phyloP scores from a whole-genome alignment of 768 basidiomycete genomes.

The Psilocybe cubensis region DNA sequence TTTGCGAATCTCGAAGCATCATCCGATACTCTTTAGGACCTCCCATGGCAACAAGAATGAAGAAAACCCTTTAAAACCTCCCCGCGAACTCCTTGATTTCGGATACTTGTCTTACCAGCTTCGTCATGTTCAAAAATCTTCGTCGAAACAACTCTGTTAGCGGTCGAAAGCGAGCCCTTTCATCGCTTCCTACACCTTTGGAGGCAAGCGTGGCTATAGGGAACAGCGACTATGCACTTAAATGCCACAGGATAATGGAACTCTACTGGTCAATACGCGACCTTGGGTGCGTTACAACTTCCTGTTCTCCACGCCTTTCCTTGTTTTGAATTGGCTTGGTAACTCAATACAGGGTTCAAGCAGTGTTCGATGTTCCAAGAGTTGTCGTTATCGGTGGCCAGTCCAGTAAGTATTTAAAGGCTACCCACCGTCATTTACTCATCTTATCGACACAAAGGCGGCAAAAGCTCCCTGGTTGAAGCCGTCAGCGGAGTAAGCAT shows the following conservation, averaged over 20 bases:
- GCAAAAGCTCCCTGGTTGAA: slow-evolving; percentile 64
- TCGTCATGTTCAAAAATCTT: neutral
- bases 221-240: slow-evolving; percentile 5
- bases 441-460: slow-evolving; percentile 46
- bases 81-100: too few relatives aligned
- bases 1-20: too few relatives aligned
- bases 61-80: too few relatives aligned
- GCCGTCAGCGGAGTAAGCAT: slow-evolving; percentile 55
- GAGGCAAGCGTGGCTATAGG: neutral
- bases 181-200: neutral
- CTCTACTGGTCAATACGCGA: slow-evolving; percentile 1
- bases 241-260: slow-evolving; percentile 11
- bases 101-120: too few relatives aligned
- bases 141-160: neutral
- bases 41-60: too few relatives aligned
- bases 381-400: slow-evolving; percentile 61
- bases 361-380: slow-evolving; percentile 46
- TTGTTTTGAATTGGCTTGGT: neutral
- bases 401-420: slow-evolving; percentile 41
- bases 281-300: neutral
- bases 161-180: neutral
- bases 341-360: neutral
- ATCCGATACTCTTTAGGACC: too few relatives aligned
- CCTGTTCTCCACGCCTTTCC: too few relatives aligned
- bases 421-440: neutral